Evolutionary conservation across 192 early-diverging fungal genomes (phyloP).

Genomic region (Coemansia sp.): DNA sequence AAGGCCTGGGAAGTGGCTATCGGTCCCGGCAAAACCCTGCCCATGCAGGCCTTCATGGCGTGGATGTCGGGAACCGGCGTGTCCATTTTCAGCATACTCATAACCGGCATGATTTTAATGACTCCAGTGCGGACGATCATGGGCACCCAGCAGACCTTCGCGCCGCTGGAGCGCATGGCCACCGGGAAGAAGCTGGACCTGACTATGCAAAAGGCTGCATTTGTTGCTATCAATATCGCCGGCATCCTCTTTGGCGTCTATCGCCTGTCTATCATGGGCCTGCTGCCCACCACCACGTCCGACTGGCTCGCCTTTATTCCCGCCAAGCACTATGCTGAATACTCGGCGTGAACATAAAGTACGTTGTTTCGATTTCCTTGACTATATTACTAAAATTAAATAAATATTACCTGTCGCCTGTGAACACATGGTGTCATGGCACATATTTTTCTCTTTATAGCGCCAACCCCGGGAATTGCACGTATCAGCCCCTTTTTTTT

Average conservation of each 20-base stretch:
- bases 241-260: conserved; percentile 84
- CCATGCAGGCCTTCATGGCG: conserved; percentile 98
- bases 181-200: conserved; percentile 42
- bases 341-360: conserved; percentile 23
- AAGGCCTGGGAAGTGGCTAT: conserved; percentile 97
- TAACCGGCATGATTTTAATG: conserved; percentile 93
- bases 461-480: too few species aligned
- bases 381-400: neutral
- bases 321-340: conserved; percentile 53
- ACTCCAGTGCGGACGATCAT: conserved; percentile 76
- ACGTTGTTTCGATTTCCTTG: neutral
- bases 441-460: too few species aligned
- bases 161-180: conserved; percentile 63
- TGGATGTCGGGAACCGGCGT: conserved; percentile 97
- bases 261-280: conserved; percentile 88
- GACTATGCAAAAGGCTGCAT: conserved; percentile 79
- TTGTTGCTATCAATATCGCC: conserved; percentile 73
- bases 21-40: conserved; percentile 82
- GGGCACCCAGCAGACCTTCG: conserved; percentile 69
- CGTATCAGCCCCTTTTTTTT: too few species aligned
- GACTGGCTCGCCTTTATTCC: conserved; percentile 96
- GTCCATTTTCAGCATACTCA: conserved; percentile 93
- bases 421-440: neutral
- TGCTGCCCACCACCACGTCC: conserved; percentile 85
- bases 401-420: neutral